phyloP scores from a whole-genome alignment of 148 eudicot genomes.

The Dysphania ambrosioides region DNA sequence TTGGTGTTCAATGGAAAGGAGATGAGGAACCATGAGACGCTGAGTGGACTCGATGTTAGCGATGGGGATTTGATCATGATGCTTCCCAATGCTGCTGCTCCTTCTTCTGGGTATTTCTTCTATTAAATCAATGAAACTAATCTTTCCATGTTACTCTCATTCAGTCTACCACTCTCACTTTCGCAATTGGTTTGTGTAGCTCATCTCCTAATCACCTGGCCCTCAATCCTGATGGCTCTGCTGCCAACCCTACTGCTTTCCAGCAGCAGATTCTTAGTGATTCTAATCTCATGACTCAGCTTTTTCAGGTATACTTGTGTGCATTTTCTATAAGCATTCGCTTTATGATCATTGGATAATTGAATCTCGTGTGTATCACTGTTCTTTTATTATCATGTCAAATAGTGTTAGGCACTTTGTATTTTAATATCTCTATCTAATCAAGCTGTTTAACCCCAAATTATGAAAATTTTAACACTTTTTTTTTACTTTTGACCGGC shows the following conservation, averaged over 20 bases:
- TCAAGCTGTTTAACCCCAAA: neutral
- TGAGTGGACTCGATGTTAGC: constrained; percentile 69
- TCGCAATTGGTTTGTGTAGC: constrained; percentile 30
- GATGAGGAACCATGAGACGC: constrained; percentile 72
- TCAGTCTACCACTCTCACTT: constrained; percentile 9
- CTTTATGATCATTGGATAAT: neutral
- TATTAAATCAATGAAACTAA: too few species aligned
- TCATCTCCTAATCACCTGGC: constrained; percentile 44
- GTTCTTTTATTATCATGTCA: constrained; percentile 1
- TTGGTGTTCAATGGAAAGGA: constrained; percentile 79
- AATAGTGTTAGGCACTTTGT: neutral
- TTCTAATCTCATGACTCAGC: constrained; percentile 76
- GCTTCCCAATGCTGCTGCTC: constrained; percentile 50
- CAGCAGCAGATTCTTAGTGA: constrained; percentile 73
- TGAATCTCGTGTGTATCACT: neutral
- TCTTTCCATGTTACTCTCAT: too few species aligned
- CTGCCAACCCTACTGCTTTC: constrained; percentile 88
- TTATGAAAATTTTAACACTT: neutral
- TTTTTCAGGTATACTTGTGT: constrained; percentile 62
- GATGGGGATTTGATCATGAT: constrained; percentile 98
- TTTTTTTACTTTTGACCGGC: neutral
- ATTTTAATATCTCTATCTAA: neutral
- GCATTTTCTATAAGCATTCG: neutral
- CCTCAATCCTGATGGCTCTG: constrained; percentile 93
- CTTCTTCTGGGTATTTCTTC: constrained; percentile 26